phyloP scores from a whole-genome alignment of 1,284 basidiomycete genomes.

The Papiliotrema laurentii region DNA sequence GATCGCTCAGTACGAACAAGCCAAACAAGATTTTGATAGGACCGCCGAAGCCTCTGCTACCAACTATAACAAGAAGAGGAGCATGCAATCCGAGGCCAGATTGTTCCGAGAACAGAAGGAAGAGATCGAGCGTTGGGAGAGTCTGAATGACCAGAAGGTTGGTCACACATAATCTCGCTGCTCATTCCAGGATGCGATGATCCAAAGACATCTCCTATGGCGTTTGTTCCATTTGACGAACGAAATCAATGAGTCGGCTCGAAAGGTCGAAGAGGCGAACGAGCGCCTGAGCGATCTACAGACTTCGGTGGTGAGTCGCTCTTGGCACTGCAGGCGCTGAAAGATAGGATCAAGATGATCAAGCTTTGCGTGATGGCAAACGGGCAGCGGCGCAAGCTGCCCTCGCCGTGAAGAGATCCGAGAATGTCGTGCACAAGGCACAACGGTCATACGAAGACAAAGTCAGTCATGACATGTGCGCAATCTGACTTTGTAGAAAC shows the following conservation, averaged over 20 bases:
- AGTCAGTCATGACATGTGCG: conserved; percentile 49
- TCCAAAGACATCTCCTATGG: conserved; percentile 79
- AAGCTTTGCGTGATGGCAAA: too few relatives aligned
- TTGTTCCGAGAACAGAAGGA: conserved; percentile 96
- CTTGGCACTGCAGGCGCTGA: conserved; percentile 46
- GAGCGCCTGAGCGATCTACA: conserved; percentile 63
- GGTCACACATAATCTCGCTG: conserved; percentile 21
- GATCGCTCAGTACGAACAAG: conserved; percentile 80
- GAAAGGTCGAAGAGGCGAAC: conserved; percentile 67
- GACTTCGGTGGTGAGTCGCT: conserved; percentile 56
- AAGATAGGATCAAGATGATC: conserved; percentile 74
- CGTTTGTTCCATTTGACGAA: conserved; percentile 86
- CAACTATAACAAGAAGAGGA: conserved; percentile 88
- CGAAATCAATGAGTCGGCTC: conserved; percentile 66
- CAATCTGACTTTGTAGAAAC: conserved; percentile 55
- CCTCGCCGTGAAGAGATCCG: conserved; percentile 66
- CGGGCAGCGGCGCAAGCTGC: conserved; percentile 74
- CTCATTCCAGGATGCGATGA: conserved; percentile 63
- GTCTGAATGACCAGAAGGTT: conserved; percentile 67
- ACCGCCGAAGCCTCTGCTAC: conserved; percentile 90
- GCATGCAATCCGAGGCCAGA: conserved; percentile 91
- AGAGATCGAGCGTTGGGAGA: conserved; percentile 85
- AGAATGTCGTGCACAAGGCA: conserved; percentile 71
- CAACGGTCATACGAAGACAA: conserved; percentile 80
- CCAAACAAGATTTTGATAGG: conserved; percentile 78